Conservation (phyloP, 176 grass and related monocot species). For the Paspalum vaginatum region DNA sequence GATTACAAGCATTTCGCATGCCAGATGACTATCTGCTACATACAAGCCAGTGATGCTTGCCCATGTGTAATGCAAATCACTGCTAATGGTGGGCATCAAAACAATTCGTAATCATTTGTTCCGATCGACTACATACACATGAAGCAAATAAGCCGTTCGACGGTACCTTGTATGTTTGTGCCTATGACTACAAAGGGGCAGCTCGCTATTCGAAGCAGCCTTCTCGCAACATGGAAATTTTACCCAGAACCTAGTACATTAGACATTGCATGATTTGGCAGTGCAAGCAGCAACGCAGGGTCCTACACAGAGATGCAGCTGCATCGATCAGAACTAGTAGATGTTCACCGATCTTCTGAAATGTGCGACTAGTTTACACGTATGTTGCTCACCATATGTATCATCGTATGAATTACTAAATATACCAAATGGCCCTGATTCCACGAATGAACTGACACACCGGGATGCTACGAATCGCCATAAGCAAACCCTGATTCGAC, state of each 20-base stretch:
- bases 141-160: neutral
- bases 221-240: neutral
- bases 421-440: neutral
- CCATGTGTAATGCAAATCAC: neutral
- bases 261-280: neutral
- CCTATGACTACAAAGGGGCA: too few species aligned
- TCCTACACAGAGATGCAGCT: neutral
- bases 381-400: neutral
- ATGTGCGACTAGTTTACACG: neutral
- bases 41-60: neutral
- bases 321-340: neutral
- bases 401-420: neutral
- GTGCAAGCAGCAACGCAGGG: neutral
- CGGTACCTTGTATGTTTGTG: neutral
- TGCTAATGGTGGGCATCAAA: conserved; percentile 2
- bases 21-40: neutral
- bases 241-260: neutral
- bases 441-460: neutral
- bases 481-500: neutral
- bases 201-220: neutral
- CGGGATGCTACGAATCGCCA: neutral
- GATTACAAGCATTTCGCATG: conserved; percentile 12
- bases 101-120: neutral
- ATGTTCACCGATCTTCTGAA: neutral
- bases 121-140: neutral